Evolutionary conservation across 2,329 filamentous ascomycete species (phyloP), one percentile per base, ranked within the genome.

Genomic region (Triangularia verruculosa): DNA sequence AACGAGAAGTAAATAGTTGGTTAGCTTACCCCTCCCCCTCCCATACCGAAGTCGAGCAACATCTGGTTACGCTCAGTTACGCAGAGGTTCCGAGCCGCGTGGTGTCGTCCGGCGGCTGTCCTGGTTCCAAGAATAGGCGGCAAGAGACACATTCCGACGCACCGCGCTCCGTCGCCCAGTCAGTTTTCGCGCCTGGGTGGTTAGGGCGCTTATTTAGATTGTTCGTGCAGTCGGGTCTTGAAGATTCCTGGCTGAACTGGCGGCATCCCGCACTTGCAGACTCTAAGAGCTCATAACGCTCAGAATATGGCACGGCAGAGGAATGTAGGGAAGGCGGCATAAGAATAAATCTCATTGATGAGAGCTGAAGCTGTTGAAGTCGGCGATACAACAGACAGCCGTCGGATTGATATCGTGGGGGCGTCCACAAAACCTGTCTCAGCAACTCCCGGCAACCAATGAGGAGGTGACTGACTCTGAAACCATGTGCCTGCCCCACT

Each of bases 131-230:
- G 34, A 54, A 55, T 61, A 28, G 59, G 32, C 39, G 39, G 39
- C 17, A 47, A 47, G 39, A 47, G 20, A 47, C 17, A 39, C 39
- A 47, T 17, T 30, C 55, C 47, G 57, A 63, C 54, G 62, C 56
- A 61, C 62, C 64, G 66, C 66, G 66, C 60, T 60, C 66, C 39
- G 25, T 63, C 56, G 61, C 56, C 66, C 66, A 68, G 54, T 68
- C 55, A 22, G 30, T 39, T 56, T 9, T n/a, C 12, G 15, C n/a
- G 56, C 32, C 59, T 17, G 25, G n/a, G 57, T 54, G 57, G 13
- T 51, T 51, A 57, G 17, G 53, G 66, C 66, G 66, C 64, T 63
- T 68, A 66, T 52, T 60, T 66, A 66, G 25, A 66, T 66, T 68
- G 61, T 17, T 62, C 58, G 59, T 64, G 61, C 59, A 59, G 56